phyloP scores from a whole-genome alignment of 176 grass and related monocot genomes.

The Hordeum marinum region DNA sequence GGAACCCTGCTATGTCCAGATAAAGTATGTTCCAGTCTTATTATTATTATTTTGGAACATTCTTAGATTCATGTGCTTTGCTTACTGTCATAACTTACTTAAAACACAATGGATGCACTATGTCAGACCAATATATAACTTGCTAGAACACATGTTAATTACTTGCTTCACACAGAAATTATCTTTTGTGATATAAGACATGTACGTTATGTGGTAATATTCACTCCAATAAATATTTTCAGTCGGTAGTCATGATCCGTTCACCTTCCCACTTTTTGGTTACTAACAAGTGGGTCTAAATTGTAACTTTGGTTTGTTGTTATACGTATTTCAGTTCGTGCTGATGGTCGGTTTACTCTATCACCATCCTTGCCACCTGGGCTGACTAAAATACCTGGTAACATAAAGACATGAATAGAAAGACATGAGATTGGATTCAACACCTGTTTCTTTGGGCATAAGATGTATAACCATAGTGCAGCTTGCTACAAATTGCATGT shows the following conservation, averaged over 20 bases:
- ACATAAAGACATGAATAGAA: not conserved
- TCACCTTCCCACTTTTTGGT: not conserved
- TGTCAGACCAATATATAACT: not conserved
- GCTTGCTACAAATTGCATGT: not conserved
- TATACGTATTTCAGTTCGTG: not conserved
- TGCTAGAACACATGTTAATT: too few species aligned
- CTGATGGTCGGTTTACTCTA: too few species aligned
- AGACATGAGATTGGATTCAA: not conserved
- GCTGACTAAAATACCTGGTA: not conserved
- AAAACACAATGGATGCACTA: not conserved
- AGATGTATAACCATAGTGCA: not conserved
- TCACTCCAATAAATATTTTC: not conserved
- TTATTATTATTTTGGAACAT: not conserved
- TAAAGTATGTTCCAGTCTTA: slow-evolving; percentile 51
- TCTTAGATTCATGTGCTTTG: not conserved
- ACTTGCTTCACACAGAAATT: not conserved
- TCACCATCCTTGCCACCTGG: not conserved
- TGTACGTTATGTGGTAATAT: not conserved
- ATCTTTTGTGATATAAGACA: not conserved
- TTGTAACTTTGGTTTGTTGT: not conserved
- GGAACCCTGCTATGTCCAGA: slow-evolving; percentile 46
- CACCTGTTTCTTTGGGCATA: not conserved
- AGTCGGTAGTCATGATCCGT: not conserved
- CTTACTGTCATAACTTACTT: not conserved
- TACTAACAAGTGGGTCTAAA: not conserved